phyloP scores from a whole-genome alignment of 352 stramenopile species.

The Phytopythium aichiense region DNA sequence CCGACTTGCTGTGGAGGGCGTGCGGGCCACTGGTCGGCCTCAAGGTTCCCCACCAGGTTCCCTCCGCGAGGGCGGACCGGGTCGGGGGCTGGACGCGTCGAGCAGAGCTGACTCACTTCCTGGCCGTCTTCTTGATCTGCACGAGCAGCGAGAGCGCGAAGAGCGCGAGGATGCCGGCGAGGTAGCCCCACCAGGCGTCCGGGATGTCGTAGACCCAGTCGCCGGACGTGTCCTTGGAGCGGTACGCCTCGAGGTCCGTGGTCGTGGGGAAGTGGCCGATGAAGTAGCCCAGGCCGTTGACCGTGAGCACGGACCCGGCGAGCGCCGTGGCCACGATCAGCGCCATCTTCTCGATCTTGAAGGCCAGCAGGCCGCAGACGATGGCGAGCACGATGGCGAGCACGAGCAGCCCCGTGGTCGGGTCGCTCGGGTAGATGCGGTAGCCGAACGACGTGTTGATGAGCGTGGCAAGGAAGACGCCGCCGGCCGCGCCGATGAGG shows the following conservation, averaged over 20 bases:
- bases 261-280: conserved; percentile 43
- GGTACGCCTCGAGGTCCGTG: conserved; percentile 33
- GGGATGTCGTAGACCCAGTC: conserved; percentile 46
- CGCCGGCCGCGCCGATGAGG: conserved; percentile 36
- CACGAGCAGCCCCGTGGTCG: conserved; percentile 33
- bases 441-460: conserved; percentile 52
- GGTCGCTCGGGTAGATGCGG: conserved; percentile 43
- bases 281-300: conserved; percentile 65
- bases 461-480: conserved; percentile 36
- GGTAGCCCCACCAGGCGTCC: conserved; percentile 49
- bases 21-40: not conserved
- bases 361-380: conserved; percentile 35
- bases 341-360: conserved; percentile 37
- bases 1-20: not conserved
- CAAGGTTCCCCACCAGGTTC: not conserved
- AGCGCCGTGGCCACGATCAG: conserved; percentile 63
- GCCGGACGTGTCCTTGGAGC: conserved; percentile 23
- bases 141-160: conserved; percentile 39
- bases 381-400: conserved; percentile 40
- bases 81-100: not conserved
- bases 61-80: too few species aligned
- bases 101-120: conserved; percentile 13
- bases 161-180: conserved; percentile 35
- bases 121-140: conserved; percentile 54
- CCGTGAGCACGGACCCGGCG: conserved; percentile 30